Evolutionary conservation across 2,329 filamentous ascomycete species (phyloP).

Genomic region (Endocalyx cinctus): DNA sequence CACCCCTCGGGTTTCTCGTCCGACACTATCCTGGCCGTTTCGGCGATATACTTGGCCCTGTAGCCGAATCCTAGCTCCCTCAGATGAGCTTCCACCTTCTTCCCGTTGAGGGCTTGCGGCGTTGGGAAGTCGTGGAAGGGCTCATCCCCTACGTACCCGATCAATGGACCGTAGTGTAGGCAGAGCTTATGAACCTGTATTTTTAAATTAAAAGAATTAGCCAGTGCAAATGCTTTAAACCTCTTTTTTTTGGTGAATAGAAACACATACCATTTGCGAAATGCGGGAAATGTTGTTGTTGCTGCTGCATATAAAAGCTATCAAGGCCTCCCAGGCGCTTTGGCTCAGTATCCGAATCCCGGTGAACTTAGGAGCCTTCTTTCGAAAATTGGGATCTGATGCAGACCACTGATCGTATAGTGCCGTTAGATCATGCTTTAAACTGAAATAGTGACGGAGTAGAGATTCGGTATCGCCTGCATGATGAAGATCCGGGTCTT

Average conservation of each 20-base stretch:
- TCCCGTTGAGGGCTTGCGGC: slow-evolving; percentile 66
- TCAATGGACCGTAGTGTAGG: slow-evolving; percentile 71
- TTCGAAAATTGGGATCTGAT: slow-evolving; percentile 82
- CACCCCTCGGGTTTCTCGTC: slow-evolving; percentile 64
- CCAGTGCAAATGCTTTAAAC: too few relatives aligned
- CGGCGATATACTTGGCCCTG: slow-evolving; percentile 83
- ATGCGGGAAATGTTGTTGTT: slow-evolving; percentile 98
- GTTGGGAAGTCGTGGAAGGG: slow-evolving; percentile 84
- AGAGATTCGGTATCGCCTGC: slow-evolving; percentile 68
- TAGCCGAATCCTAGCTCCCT: slow-evolving; percentile 90
- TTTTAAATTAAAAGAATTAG: neutral
- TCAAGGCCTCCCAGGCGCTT: slow-evolving; percentile 90
- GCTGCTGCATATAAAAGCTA: slow-evolving; percentile 96
- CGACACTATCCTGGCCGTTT: slow-evolving; percentile 74
- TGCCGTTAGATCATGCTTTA: slow-evolving; percentile 67
- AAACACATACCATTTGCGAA: slow-evolving; percentile 72
- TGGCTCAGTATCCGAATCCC: slow-evolving; percentile 91
- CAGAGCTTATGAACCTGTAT: slow-evolving; percentile 78
- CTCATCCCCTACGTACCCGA: slow-evolving; percentile 65
- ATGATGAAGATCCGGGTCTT: slow-evolving; percentile 41
- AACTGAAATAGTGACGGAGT: slow-evolving; percentile 80
- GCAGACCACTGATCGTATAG: slow-evolving; percentile 86
- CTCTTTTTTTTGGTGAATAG: too few relatives aligned
- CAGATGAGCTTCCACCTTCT: slow-evolving; percentile 74
- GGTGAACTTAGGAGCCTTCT: slow-evolving; percentile 79